Base-by-base conservation (phyloP, 305 asterid genomes). In the Fraxinus platypoda region DNA sequence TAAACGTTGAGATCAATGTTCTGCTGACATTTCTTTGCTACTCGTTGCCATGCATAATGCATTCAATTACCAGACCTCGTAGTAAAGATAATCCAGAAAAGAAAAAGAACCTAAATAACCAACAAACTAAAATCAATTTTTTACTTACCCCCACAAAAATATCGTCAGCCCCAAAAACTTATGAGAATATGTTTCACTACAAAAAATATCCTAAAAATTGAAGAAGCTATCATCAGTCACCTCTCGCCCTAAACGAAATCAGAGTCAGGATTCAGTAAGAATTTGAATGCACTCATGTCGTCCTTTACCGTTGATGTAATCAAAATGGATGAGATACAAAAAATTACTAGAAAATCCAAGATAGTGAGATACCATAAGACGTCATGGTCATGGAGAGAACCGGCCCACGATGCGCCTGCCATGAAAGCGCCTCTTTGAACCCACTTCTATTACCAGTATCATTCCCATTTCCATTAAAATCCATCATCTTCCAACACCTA, bases 341-440 rank as follows among this genome's bases (percentile, higher is more conserved):
- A 76, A 23, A 83, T 12, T 19, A 75, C 64, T 77, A 25, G 68
- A 43, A 73, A 26, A 74, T 11, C 25, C 6, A 71, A 46, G 46
- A 41, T 75, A 46, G 66, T 0, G 66, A 80, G 71, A 78, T 93
- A 94, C 98, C 98, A 79, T 91, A 91, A 81, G 92, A 88, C 87
- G 97, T 90, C 64, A 92, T 90, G 88, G 88, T 92, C 93, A 95
- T 91, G 81, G 97, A 90, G 80, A 91, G 89, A 77, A 94, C 99
- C 0, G 97, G 97, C 62, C 96, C 95, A 15, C 91, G 92, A 88
- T 92, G 97, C 5, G 96, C 99, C 83, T 92, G 97, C 98, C 99
- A 95, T 0, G 98, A 90, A 31, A 94, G 83, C 57, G 83, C 78
- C 88, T 95, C 98, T 73, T 83, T 86, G 81, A 93, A 90, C 26